Evolutionary conservation across 139 green algal species (phyloP).

Genomic region (Spirogloea muscicola): DNA sequence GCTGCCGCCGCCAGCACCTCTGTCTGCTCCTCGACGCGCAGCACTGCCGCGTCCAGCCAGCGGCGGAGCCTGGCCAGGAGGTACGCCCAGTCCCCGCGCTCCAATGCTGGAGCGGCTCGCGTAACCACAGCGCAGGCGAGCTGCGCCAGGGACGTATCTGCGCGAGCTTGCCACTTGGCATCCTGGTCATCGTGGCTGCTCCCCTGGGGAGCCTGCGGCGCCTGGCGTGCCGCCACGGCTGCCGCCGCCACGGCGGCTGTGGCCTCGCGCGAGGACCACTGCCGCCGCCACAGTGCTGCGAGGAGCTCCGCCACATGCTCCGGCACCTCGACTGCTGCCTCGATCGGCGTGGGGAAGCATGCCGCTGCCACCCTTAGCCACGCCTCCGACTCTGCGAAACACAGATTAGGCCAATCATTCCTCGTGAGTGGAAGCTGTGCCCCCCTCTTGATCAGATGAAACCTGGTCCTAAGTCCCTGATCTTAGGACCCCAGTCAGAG

Average conservation of each 20-base stretch:
- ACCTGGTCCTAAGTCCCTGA: no score
- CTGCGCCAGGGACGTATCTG: neutral
- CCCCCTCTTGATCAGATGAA: no score
- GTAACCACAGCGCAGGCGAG: constrained; percentile 4
- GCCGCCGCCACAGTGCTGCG: no score
- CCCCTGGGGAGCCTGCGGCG: neutral
- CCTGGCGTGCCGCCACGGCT: neutral
- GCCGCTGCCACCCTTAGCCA: no score
- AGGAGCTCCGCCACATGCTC: no score
- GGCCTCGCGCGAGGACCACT: constrained; percentile 4
- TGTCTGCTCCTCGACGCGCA: constrained; percentile 9
- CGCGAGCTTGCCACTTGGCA: neutral
- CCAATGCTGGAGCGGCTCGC: constrained; percentile 6
- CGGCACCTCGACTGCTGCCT: no score
- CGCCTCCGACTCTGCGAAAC: no score
- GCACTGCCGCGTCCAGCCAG: neutral
- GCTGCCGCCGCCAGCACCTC: neutral
- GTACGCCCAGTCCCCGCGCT: constrained; percentile 5
- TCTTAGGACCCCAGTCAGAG: no score
- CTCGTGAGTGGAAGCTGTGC: no score
- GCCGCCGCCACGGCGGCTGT: constrained; percentile 7
- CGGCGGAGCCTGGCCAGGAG: constrained; percentile 9
- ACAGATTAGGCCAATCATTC: no score
- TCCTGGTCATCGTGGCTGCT: neutral
- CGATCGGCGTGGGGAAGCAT: no score